These are phyloP conservation scores for Zea mays DNA, from an alignment of 176 grass and related monocot species.

Conservation along the genomic window DNA sequence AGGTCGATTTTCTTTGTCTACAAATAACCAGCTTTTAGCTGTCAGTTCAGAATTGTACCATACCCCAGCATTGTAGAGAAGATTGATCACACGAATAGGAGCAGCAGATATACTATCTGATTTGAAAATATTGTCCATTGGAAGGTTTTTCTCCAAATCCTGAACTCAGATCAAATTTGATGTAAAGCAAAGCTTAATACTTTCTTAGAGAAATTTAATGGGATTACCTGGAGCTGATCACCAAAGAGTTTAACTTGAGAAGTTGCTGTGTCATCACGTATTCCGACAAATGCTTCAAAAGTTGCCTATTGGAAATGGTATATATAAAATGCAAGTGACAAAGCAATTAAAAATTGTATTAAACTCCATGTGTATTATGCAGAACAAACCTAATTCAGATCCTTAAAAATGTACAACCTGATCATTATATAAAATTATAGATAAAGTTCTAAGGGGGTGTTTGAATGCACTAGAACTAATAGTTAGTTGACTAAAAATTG, in stretches of 20 bases:
- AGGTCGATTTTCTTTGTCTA: slow-evolving; percentile 7
- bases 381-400: slow-evolving; percentile 16
- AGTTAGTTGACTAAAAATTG: too few species aligned
- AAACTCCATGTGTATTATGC: neutral
- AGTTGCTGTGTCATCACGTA: slow-evolving; percentile 77
- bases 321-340: slow-evolving; percentile 23
- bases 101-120: slow-evolving; percentile 78
- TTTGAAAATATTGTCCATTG: slow-evolving; percentile 86
- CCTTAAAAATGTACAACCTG: neutral
- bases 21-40: neutral
- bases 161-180: slow-evolving; percentile 33
- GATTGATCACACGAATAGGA: slow-evolving; percentile 90
- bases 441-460: neutral
- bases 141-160: slow-evolving; percentile 94
- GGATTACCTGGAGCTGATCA: slow-evolving; percentile 53
- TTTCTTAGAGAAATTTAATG: slow-evolving; percentile 19
- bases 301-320: slow-evolving; percentile 54
- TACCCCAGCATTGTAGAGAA: slow-evolving; percentile 95
- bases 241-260: slow-evolving; percentile 94
- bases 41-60: slow-evolving; percentile 31
- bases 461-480: too few species aligned
- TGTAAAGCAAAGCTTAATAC: slow-evolving; percentile 31
- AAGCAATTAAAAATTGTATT: neutral
- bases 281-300: slow-evolving; percentile 89
- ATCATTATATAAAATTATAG: neutral